Percentiles rank a stretch among this genome's conserved stretches.
These are phyloP conservation scores for Colletotrichum lentis DNA, from an alignment of 2,329 filamentous ascomycete genomes.

Conservation along the genomic window DNA sequence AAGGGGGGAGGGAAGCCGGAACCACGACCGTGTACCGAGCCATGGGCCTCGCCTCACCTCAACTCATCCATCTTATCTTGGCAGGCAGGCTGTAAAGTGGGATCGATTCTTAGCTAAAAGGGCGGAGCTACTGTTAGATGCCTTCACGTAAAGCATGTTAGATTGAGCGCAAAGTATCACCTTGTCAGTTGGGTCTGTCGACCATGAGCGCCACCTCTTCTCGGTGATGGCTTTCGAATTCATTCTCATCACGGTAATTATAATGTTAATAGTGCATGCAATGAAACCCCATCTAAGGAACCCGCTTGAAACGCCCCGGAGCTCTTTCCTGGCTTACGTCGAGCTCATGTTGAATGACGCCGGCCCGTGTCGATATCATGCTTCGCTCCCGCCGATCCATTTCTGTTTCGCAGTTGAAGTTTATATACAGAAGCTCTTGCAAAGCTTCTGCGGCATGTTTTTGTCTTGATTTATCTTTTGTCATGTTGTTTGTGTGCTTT, in stretches of 20 bases:
- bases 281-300: constrained; percentile 16
- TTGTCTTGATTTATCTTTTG: neutral
- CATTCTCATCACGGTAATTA: neutral
- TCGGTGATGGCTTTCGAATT: neutral
- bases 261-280: neutral
- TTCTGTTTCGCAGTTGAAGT: constrained; percentile 40
- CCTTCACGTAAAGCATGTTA: constrained; percentile 1
- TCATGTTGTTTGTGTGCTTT: constrained; percentile 6
- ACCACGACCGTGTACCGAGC: neutral
- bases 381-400: constrained; percentile 36
- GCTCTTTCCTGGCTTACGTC: constrained; percentile 35
- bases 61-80: neutral
- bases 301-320: constrained; percentile 29
- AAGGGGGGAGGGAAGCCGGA: neutral
- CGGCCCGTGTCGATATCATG: constrained; percentile 39
- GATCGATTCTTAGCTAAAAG: neutral
- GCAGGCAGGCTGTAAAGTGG: neutral
- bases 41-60: neutral
- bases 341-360: constrained; percentile 50
- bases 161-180: constrained; percentile 5
- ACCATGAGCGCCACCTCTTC: neutral
- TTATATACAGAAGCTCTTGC: constrained; percentile 38
- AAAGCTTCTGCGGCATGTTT: constrained; percentile 19
- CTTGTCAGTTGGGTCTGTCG: neutral
- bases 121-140: neutral